A percentile compares a stretch with the other conserved stretches of the same genome.
These are phyloP conservation scores for Phyllosticta citriasiana DNA, from an alignment of 2,329 filamentous ascomycete species.

Conservation along the genomic window DNA sequence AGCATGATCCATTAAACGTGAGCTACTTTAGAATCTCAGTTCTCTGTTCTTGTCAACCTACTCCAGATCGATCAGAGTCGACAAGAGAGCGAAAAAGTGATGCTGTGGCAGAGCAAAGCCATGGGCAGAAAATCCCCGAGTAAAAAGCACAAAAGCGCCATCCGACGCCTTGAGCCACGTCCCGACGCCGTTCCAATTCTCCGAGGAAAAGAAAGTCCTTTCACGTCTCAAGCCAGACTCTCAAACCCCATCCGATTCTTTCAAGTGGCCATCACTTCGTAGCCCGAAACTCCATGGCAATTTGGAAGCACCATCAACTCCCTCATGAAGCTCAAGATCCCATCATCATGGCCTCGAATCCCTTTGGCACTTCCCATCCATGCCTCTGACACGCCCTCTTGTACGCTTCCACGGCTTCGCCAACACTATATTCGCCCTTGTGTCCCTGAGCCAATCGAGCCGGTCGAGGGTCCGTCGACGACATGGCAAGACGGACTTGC, in stretches of 20 bases:
- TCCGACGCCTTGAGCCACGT: too few species aligned
- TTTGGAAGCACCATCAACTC: not conserved
- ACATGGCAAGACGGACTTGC: conserved; percentile 70
- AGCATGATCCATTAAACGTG: too few species aligned
- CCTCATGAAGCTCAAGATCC: not conserved
- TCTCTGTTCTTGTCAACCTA: too few species aligned
- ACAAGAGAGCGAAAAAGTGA: too few species aligned
- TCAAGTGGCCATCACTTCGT: not conserved
- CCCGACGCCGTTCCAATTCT: too few species aligned
- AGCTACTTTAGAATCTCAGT: too few species aligned
- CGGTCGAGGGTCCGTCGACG: conserved; percentile 55
- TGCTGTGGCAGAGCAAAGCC: too few species aligned
- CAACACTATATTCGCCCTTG: conserved; percentile 49
- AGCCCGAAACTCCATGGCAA: not conserved
- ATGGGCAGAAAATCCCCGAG: too few species aligned
- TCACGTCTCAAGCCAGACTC: not conserved
- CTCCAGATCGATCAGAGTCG: too few species aligned
- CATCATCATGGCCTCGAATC: not conserved
- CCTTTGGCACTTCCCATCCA: conserved; percentile 61
- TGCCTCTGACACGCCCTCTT: conserved; percentile 56
- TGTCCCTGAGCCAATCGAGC: conserved; percentile 50
- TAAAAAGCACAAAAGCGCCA: too few species aligned
- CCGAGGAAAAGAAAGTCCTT: not conserved
- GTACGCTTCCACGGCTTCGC: conserved; percentile 66
- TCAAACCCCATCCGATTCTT: not conserved